A percentile compares a stretch with the other conserved stretches of the same genome.
phyloP scores from a whole-genome alignment of 305 asterid genomes.

The Caryopteris hybrid region DNA sequence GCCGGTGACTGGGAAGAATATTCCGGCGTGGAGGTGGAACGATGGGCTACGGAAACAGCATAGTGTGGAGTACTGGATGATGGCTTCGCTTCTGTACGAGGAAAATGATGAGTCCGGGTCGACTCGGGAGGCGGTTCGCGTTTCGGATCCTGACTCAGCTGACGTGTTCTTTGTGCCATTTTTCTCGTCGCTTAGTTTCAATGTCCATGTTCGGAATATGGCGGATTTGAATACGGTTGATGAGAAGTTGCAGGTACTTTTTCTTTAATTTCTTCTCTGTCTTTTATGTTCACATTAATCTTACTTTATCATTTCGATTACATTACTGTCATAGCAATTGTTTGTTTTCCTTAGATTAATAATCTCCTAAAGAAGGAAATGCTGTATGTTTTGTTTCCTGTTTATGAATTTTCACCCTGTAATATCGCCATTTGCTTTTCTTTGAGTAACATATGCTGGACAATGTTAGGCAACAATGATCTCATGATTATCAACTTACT shows the following conservation, averaged over 20 bases:
- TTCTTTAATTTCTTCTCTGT: background rate
- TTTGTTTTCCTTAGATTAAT: background rate
- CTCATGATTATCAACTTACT: background rate
- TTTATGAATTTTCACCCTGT: background rate
- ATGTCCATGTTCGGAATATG: conserved; percentile 46
- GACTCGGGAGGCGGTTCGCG: conserved; percentile 24
- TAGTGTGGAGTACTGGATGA: conserved; percentile 60
- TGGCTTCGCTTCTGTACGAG: conserved; percentile 39
- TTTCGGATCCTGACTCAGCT: conserved; percentile 22
- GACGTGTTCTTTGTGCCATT: conserved; percentile 30
- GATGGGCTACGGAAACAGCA: conserved; percentile 41
- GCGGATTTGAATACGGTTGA: conserved; percentile 46
- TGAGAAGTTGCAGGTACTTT: conserved; percentile 55
- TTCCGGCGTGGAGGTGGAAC: conserved; percentile 45
- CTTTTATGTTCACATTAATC: background rate
- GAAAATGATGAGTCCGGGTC: conserved; percentile 17
- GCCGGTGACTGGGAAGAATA: conserved; percentile 29
- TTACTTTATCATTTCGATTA: background rate
- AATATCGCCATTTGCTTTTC: background rate
- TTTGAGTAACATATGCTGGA: background rate
- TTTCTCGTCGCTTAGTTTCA: conserved; percentile 27
- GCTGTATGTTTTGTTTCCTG: background rate
- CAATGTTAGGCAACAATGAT: background rate
- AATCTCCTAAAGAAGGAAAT: too few relatives aligned
- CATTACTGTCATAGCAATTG: background rate